Evolutionary conservation across 352 stramenopile species (phyloP).

Genomic region (Phytophthora sp.): DNA sequence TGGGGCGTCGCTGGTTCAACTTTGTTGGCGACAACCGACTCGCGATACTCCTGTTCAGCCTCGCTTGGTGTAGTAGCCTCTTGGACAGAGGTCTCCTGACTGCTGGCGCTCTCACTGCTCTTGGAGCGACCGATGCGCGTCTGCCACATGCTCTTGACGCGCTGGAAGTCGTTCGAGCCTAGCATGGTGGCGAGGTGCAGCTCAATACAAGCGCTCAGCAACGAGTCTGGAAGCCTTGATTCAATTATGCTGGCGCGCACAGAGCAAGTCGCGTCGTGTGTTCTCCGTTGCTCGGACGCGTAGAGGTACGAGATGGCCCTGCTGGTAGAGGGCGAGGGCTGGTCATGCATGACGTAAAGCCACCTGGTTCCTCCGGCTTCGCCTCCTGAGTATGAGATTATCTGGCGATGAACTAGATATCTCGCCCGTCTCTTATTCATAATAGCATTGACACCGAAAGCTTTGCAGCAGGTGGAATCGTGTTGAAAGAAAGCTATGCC

Average conservation of each 20-base stretch:
- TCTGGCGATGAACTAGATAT: neutral
- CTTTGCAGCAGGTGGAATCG: neutral
- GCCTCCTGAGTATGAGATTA: neutral
- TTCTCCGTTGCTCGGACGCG: constrained; percentile 14
- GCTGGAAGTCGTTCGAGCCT: constrained; percentile 20
- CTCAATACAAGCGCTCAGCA: neutral
- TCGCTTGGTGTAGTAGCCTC: neutral
- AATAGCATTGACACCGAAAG: constrained; percentile 2
- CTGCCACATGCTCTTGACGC: constrained; percentile 73
- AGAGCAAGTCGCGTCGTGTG: neutral
- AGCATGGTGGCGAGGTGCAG: constrained; percentile 6
- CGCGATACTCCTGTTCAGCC: constrained; percentile 12
- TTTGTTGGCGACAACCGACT: constrained; percentile 7
- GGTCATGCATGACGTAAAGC: constrained; percentile 25
- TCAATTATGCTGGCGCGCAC: constrained; percentile 8
- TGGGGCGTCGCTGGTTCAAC: constrained; percentile 20
- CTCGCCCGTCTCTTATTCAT: neutral
- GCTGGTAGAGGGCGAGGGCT: constrained; percentile 26
- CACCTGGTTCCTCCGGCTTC: constrained; percentile 31
- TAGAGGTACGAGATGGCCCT: constrained; percentile 28
- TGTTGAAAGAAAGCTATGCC: constrained; percentile 4
- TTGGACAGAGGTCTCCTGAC: constrained; percentile 3
- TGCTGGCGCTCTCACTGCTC: constrained; percentile 17
- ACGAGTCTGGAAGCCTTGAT: neutral
- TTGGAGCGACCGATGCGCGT: constrained; percentile 50